Percentiles rank a stretch among this genome's conserved stretches.
phyloP scores from a whole-genome alignment of 2,329 filamentous ascomycete genomes.

The Ophiostoma himal-ulmi region DNA sequence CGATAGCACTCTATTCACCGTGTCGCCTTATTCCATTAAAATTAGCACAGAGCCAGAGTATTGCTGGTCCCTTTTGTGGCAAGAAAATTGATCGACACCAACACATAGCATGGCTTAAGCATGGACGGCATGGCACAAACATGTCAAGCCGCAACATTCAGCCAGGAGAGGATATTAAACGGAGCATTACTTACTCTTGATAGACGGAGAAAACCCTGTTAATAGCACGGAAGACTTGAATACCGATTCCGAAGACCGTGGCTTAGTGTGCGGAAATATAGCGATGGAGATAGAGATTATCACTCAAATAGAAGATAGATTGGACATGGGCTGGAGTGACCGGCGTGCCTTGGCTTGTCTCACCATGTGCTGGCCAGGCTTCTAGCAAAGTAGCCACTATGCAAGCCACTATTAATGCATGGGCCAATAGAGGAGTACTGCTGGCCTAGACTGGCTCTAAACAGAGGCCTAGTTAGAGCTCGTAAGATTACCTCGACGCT shows the following conservation, averaged over 20 bases:
- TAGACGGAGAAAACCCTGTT: background rate
- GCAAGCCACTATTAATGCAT: background rate
- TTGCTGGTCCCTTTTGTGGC: background rate
- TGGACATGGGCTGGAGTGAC: background rate
- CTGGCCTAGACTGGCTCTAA: background rate
- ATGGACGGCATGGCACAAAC: background rate
- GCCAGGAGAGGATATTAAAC: background rate
- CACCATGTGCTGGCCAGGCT: background rate
- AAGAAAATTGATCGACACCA: background rate
- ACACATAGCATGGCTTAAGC: background rate
- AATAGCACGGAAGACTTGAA: background rate
- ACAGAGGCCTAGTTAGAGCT: background rate
- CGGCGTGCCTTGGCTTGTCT: conserved; percentile 10
- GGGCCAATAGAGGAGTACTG: background rate
- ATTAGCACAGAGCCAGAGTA: background rate
- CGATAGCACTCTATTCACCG: background rate
- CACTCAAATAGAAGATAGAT: background rate
- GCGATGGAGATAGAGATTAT: background rate
- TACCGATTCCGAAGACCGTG: background rate
- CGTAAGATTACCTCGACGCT: background rate
- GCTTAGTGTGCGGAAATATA: background rate
- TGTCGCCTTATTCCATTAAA: background rate
- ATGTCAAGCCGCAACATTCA: background rate
- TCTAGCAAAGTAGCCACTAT: background rate
- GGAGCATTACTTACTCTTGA: background rate